Evolutionary conservation across 768 basidiomycete species (phyloP).

Genomic region (Hypsizygus marmoreus): DNA sequence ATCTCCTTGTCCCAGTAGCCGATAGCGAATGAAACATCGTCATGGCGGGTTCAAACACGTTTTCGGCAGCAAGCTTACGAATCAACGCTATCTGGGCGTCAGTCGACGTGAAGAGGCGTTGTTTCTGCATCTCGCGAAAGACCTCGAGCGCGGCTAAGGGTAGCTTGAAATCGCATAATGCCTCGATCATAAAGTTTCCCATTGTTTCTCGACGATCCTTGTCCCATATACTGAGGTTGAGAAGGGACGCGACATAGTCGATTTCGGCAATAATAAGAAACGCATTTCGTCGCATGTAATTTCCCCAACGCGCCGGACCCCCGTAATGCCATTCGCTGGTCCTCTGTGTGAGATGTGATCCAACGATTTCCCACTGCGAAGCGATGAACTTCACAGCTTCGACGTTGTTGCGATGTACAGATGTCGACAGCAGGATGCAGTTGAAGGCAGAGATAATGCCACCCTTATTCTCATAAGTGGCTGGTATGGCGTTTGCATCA

Average conservation of each 20-base stretch:
- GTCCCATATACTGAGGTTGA: conserved; percentile 24
- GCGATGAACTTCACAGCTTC: conserved; percentile 41
- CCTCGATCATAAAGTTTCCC: conserved; percentile 44
- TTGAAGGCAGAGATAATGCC: conserved; percentile 34
- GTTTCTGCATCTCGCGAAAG: conserved; percentile 37
- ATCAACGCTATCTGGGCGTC: conserved; percentile 37
- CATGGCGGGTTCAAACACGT: conserved; percentile 44
- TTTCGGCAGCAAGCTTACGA: conserved; percentile 41
- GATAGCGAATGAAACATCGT: no score
- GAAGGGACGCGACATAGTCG: conserved; percentile 31
- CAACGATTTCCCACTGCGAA: conserved; percentile 37
- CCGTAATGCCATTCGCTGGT: neutral
- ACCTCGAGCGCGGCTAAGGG: conserved; percentile 41
- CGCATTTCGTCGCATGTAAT: conserved; percentile 15
- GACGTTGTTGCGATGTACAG: conserved; percentile 30
- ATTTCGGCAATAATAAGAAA: conserved; percentile 23
- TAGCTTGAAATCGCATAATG: conserved; percentile 32
- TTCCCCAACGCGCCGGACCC: neutral
- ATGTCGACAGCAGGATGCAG: conserved; percentile 36
- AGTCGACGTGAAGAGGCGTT: conserved; percentile 29
- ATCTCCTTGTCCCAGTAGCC: neutral
- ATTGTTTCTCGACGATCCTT: conserved; percentile 27
- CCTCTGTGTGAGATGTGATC: conserved; percentile 16
- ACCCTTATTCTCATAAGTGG: conserved; percentile 21
- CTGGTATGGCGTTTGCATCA: conserved; percentile 21